Conservation (phyloP, 2,329 filamentous ascomycete species). For the Cladophialophora bantiana region DNA sequence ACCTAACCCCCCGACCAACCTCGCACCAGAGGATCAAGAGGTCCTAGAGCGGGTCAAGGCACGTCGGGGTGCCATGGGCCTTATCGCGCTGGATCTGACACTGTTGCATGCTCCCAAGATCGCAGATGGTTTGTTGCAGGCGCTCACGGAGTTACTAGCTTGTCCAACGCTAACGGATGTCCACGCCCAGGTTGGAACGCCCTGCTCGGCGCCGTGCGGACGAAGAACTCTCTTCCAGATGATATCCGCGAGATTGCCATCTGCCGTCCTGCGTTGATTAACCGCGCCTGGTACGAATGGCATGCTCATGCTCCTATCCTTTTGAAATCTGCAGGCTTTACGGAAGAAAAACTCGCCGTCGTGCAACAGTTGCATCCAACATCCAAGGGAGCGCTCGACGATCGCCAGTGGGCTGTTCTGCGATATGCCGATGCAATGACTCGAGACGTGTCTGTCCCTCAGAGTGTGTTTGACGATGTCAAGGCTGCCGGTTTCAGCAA, state of each 20-base stretch:
- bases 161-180: background rate
- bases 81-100: slow-evolving; percentile 62
- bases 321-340: slow-evolving; percentile 64
- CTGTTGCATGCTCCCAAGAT: slow-evolving; percentile 63
- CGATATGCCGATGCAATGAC: slow-evolving; percentile 87
- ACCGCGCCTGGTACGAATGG: slow-evolving; percentile 87
- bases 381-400: slow-evolving; percentile 49
- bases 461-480: slow-evolving; percentile 71
- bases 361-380: slow-evolving; percentile 53
- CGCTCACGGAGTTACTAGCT: background rate
- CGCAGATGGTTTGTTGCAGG: slow-evolving; percentile 52
- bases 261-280: slow-evolving; percentile 79
- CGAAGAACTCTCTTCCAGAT: slow-evolving; percentile 57
- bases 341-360: slow-evolving; percentile 54
- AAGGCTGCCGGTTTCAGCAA: slow-evolving; percentile 67
- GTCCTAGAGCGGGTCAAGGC: slow-evolving; percentile 60
- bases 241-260: slow-evolving; percentile 77
- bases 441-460: slow-evolving; percentile 70
- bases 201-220: slow-evolving; percentile 64
- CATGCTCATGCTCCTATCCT: slow-evolving; percentile 78
- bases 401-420: slow-evolving; percentile 68
- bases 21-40: slow-evolving; percentile 53
- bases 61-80: slow-evolving; percentile 57
- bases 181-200: slow-evolving; percentile 58
- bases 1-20: slow-evolving; percentile 55